phyloP scores from a whole-genome alignment of 164 flowering plant species.

The Macadamia integrifolia region DNA sequence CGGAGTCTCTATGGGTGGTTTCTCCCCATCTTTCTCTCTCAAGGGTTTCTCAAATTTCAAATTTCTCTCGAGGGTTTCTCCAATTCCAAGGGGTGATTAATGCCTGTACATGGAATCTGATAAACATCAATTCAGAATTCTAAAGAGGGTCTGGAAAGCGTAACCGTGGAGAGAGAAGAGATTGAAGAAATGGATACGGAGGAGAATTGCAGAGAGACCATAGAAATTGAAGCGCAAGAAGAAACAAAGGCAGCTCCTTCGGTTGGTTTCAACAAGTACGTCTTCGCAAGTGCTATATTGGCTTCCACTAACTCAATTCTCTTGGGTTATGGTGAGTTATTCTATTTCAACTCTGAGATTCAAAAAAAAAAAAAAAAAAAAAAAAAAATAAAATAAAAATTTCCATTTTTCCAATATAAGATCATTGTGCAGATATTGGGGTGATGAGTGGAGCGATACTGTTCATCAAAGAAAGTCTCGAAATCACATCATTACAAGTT shows the following conservation, averaged over 20 bases:
- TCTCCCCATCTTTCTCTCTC: too few species aligned
- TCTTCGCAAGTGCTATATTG: slow-evolving; percentile 40
- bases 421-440: slow-evolving; percentile 55
- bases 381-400: too few species aligned
- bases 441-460: slow-evolving; percentile 89
- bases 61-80: too few species aligned
- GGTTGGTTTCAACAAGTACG: slow-evolving; percentile 37
- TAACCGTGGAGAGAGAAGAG: too few species aligned
- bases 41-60: too few species aligned
- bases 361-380: neutral
- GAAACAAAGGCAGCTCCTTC: neutral
- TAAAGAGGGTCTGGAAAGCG: too few species aligned
- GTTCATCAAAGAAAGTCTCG: slow-evolving; percentile 49
- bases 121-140: too few species aligned
- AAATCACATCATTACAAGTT: slow-evolving; percentile 39
- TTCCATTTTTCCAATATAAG: neutral
- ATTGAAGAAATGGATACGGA: too few species aligned
- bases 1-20: too few species aligned
- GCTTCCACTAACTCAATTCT: slow-evolving; percentile 71
- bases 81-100: too few species aligned
- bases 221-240: slow-evolving; percentile 8
- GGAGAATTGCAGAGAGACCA: neutral
- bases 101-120: too few species aligned
- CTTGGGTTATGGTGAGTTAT: slow-evolving; percentile 61
- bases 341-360: neutral